A percentile compares a stretch with the other conserved stretches of the same genome.
These are phyloP conservation scores for Microdochium paspali DNA, from an alignment of 2,329 filamentous ascomycete species.

Conservation along the genomic window DNA sequence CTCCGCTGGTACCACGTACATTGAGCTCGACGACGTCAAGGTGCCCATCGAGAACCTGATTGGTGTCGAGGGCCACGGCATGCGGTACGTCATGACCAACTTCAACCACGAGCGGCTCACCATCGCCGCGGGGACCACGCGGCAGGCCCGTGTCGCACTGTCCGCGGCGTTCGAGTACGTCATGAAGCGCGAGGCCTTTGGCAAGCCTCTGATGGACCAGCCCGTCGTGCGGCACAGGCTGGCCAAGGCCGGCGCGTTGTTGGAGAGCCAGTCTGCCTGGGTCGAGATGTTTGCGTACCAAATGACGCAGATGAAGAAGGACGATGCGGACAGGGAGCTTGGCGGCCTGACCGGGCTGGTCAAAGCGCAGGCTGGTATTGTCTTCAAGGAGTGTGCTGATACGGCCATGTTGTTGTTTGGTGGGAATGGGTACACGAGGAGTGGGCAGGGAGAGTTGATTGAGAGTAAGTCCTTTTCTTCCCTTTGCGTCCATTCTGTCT, in stretches of 20 bases:
- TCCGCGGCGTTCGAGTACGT: conserved; percentile 26
- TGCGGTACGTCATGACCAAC: conserved; percentile 69
- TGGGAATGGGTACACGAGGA: conserved; percentile 62
- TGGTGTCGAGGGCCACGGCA: conserved; percentile 59
- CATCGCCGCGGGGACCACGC: conserved; percentile 55
- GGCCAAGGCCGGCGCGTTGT: conserved; percentile 56
- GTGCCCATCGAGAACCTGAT: conserved; percentile 64
- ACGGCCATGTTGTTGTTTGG: conserved; percentile 64
- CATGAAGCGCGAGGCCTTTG: conserved; percentile 27
- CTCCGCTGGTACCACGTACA: conserved; percentile 62
- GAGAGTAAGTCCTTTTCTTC: conserved; percentile 44
- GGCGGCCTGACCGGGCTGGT: conserved; percentile 64
- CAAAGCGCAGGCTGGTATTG: conserved; percentile 64
- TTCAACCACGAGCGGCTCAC: conserved; percentile 70
- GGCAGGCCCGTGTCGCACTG: conserved; percentile 40
- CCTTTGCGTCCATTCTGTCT: background rate
- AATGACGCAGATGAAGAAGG: conserved; percentile 50
- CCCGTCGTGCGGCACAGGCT: conserved; percentile 66
- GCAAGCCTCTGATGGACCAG: conserved; percentile 56
- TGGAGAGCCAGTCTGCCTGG: conserved; percentile 66
- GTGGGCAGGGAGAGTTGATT: conserved; percentile 60
- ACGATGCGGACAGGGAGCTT: conserved; percentile 51
- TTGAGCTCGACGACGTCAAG: conserved; percentile 66
- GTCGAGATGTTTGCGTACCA: conserved; percentile 62
- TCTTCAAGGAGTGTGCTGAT: conserved; percentile 62